Conservation (phyloP, 1,284 basidiomycete species). For the Trichosporon inkin region DNA sequence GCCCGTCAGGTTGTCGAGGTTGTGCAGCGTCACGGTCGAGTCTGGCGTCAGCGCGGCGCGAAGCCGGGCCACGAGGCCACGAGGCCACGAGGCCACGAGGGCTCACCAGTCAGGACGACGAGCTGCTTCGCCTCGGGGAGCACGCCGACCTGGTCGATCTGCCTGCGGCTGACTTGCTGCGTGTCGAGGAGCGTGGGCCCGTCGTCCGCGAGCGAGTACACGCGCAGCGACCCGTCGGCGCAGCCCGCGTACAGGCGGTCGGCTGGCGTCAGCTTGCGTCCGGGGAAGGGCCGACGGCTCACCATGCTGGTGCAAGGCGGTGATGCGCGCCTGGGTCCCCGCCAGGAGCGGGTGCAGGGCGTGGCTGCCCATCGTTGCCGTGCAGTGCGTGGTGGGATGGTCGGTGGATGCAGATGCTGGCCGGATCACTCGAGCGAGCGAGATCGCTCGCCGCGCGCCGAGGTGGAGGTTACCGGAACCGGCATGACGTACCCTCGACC, state of each 20-base stretch:
- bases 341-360: slow-evolving; percentile 35
- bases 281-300: neutral
- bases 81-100: too few relatives aligned
- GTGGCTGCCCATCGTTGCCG: slow-evolving; percentile 27
- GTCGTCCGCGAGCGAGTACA: slow-evolving; percentile 18
- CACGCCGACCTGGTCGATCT: slow-evolving; percentile 81
- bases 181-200: slow-evolving; percentile 38
- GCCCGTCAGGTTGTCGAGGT: slow-evolving; percentile 58
- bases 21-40: slow-evolving; percentile 50
- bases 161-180: slow-evolving; percentile 63
- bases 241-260: slow-evolving; percentile 74
- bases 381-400: neutral
- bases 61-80: too few relatives aligned
- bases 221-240: slow-evolving; percentile 62
- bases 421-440: neutral
- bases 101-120: slow-evolving; percentile 70
- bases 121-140: slow-evolving; percentile 77
- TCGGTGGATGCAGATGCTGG: neutral
- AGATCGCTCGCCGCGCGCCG: neutral
- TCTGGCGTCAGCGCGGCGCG: too few relatives aligned
- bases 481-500: neutral
- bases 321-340: slow-evolving; percentile 32
- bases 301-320: slow-evolving; percentile 44
- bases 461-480: slow-evolving; percentile 4
- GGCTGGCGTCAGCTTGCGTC: neutral